phyloP scores from a whole-genome alignment of 495 filamentous ascomycete species.

The Penicillium desertorum region DNA sequence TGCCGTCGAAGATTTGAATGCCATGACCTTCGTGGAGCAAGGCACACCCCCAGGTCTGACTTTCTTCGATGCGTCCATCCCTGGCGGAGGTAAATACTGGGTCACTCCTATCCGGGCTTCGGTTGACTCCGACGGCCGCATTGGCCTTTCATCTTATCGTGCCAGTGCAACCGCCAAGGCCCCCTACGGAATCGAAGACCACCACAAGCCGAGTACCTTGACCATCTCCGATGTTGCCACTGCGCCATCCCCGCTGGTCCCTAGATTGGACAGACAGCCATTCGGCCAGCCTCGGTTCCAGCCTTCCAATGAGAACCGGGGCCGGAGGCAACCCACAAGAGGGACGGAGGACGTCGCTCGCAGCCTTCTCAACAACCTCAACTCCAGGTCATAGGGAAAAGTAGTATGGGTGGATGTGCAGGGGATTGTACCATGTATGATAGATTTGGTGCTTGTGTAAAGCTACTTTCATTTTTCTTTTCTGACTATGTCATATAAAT shows the following conservation, averaged over 20 bases:
- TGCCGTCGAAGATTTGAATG: conserved; percentile 45
- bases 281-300: conserved; percentile 21
- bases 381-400: conserved; percentile 4
- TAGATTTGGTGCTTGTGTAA: conserved; percentile 39
- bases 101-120: conserved; percentile 56
- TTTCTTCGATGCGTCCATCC: conserved; percentile 56
- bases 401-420: conserved; percentile 13
- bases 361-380: conserved; percentile 35
- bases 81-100: conserved; percentile 67
- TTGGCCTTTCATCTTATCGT: conserved; percentile 50
- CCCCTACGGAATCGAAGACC: conserved; percentile 49
- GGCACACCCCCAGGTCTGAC: conserved; percentile 40
- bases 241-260: conserved; percentile 30
- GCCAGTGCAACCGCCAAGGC: conserved; percentile 46
- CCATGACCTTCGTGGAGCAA: conserved; percentile 38
- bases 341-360: conserved; percentile 37
- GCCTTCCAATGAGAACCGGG: neutral
- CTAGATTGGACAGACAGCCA: conserved; percentile 32
- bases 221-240: conserved; percentile 32
- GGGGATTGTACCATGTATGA: conserved; percentile 38
- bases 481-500: conserved; percentile 37
- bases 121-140: conserved; percentile 59
- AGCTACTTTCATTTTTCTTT: conserved; percentile 29
- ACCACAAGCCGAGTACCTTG: conserved; percentile 28
- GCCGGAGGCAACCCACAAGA: conserved; percentile 14